These are phyloP conservation scores for Chrysoporthe deuterocubensis DNA, from an alignment of 2,329 filamentous ascomycete species.

Conservation along the genomic window DNA sequence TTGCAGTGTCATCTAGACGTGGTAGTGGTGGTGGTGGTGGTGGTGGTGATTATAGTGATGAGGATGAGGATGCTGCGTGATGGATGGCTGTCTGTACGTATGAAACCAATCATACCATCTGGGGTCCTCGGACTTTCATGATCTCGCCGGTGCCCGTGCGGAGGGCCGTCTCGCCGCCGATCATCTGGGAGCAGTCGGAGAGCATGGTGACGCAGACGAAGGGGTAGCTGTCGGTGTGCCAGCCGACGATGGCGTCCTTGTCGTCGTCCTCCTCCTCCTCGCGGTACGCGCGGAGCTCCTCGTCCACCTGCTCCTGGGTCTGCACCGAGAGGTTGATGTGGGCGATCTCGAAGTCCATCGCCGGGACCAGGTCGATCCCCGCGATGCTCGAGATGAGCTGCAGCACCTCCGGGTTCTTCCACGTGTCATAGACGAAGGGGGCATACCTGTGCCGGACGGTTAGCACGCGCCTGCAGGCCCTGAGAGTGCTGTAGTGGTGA, in stretches of 20 bases:
- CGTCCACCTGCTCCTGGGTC: conserved; percentile 49
- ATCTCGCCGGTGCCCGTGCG: conserved; percentile 56
- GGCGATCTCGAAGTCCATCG: conserved; percentile 60
- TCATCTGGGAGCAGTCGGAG: conserved; percentile 64
- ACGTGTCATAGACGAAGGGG: conserved; percentile 63
- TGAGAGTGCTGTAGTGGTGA: too few species aligned
- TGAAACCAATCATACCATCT: conserved; percentile 51
- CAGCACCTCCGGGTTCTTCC: conserved; percentile 49
- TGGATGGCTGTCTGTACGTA: not conserved
- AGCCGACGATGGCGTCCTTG: conserved; percentile 60
- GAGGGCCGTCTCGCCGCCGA: conserved; percentile 68
- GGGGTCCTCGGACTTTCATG: conserved; percentile 62
- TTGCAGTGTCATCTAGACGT: conserved; percentile 17
- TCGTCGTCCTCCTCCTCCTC: conserved; percentile 54
- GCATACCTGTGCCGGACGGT: conserved; percentile 44
- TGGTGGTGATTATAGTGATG: not conserved
- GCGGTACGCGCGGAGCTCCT: conserved; percentile 45
- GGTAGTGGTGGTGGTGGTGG: not conserved
- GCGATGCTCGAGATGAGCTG: conserved; percentile 55
- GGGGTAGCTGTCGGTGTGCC: conserved; percentile 68
- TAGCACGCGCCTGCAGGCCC: not conserved
- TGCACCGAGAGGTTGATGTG: conserved; percentile 59
- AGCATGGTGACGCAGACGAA: conserved; percentile 75
- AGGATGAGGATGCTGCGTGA: not conserved
- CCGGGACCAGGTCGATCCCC: conserved; percentile 57